Evolutionary conservation across 2,329 filamentous ascomycete genomes (phyloP).

Genomic region (Trichoderma oligosporum): DNA sequence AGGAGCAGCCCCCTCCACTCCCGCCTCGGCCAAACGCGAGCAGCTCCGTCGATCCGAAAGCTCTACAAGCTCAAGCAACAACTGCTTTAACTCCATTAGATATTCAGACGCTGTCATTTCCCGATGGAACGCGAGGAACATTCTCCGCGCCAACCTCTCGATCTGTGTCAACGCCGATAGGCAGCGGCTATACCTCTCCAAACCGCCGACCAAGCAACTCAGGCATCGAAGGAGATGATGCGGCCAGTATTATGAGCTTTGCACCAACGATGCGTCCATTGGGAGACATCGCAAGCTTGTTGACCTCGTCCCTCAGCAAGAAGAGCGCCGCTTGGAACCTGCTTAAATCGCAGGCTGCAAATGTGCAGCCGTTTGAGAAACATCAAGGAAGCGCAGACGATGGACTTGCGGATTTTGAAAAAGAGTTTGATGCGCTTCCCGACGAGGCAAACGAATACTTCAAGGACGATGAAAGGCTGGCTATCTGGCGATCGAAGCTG

Average conservation of each 20-base stretch:
- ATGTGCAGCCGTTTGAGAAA: conserved; percentile 58
- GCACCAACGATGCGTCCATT: conserved; percentile 59
- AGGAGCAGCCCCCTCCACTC: conserved; percentile 51
- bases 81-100: conserved; percentile 81
- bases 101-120: conserved; percentile 70
- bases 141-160: conserved; percentile 45
- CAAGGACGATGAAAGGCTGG: conserved; percentile 57
- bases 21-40: conserved; percentile 48
- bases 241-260: conserved; percentile 63
- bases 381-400: conserved; percentile 44
- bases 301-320: conserved; percentile 65
- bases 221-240: conserved; percentile 55
- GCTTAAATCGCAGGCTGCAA: conserved; percentile 59
- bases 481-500: conserved; percentile 82
- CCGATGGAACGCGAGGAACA: conserved; percentile 64
- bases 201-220: conserved; percentile 30
- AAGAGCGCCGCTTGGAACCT: conserved; percentile 67
- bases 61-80: conserved; percentile 64
- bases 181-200: conserved; percentile 42
- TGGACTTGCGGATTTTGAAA: conserved; percentile 62
- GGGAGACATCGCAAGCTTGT: conserved; percentile 76
- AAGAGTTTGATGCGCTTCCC: conserved; percentile 75
- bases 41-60: conserved; percentile 36
- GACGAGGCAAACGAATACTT: conserved; percentile 44
- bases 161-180: conserved; percentile 36